phyloP scores from a whole-genome alignment of 352 stramenopile genomes.

The Pythium monospermum region DNA sequence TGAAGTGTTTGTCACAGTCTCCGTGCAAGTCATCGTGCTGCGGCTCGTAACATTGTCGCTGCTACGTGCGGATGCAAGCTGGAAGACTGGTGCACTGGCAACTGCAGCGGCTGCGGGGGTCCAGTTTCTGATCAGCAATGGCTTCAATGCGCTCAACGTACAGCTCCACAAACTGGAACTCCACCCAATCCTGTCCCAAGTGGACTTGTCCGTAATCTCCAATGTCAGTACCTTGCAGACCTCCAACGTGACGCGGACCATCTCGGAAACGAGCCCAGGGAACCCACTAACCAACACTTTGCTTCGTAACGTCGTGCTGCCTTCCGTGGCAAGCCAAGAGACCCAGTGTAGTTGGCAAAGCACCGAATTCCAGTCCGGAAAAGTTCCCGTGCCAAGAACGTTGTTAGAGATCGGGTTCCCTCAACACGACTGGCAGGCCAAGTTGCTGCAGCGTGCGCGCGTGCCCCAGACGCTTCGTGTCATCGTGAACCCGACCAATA shows the following conservation, averaged over 20 bases:
- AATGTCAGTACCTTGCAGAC: neutral
- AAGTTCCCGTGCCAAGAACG: no score
- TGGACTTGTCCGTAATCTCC: neutral
- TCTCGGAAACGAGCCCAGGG: neutral
- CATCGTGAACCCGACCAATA: neutral
- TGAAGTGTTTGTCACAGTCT: neutral
- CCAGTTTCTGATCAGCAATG: neutral
- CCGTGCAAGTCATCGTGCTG: neutral
- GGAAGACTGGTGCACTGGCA: neutral
- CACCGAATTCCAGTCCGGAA: no score
- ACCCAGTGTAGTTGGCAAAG: no score
- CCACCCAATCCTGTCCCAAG: neutral
- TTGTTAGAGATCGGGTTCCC: neutral
- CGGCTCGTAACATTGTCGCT: neutral
- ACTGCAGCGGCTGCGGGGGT: neutral
- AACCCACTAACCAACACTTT: neutral
- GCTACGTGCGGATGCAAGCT: neutral
- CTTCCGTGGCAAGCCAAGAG: no score
- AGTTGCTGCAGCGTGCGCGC: neutral
- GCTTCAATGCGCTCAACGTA: slow-evolving; percentile 2
- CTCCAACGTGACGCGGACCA: neutral
- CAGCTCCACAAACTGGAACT: neutral
- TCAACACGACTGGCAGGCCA: neutral
- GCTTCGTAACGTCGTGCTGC: neutral
- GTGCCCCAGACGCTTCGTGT: neutral